Conservation (phyloP, 768 basidiomycete genomes). For the Mycena olivaceomarginata region DNA sequence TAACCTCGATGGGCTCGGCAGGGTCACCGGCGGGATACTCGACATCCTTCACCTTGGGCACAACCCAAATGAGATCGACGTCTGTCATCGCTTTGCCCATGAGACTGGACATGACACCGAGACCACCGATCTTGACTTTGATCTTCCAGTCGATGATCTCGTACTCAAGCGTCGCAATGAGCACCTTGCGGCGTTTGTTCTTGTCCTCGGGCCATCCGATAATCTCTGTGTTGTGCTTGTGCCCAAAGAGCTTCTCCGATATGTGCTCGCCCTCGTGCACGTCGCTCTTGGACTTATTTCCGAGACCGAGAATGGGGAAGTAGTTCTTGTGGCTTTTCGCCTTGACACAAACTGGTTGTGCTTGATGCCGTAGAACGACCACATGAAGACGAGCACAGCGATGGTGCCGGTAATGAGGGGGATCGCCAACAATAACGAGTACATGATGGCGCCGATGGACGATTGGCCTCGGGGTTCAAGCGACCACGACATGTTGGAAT, state of each 20-base stretch:
- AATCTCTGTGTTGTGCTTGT: constrained; percentile 79
- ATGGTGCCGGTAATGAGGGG: constrained; percentile 90
- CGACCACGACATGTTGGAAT: constrained; percentile 84
- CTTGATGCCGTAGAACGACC: constrained; percentile 97
- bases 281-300: constrained; percentile 81
- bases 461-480: constrained; percentile 90
- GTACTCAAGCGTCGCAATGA: constrained; percentile 96
- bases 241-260: constrained; percentile 84
- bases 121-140: constrained; percentile 98
- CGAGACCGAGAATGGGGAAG: constrained; percentile 90
- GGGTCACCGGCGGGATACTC: constrained; percentile 95
- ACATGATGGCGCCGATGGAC: constrained; percentile 90
- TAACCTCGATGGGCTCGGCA: constrained; percentile 95
- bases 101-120: constrained; percentile 97
- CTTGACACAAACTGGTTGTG: constrained; percentile 93
- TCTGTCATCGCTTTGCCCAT: constrained; percentile 99
- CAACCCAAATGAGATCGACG: constrained; percentile 94
- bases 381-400: constrained; percentile 93
- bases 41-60: constrained; percentile 96
- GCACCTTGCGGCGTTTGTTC: constrained; percentile 92
- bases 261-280: constrained; percentile 79
- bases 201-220: constrained; percentile 99
- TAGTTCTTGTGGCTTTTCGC: constrained; percentile 84
- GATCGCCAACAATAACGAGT: constrained; percentile 86
- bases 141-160: constrained; percentile 98